Base-by-base conservation (phyloP, 1,139 yeast species). In the Yamadazyma conglobata region DNA sequence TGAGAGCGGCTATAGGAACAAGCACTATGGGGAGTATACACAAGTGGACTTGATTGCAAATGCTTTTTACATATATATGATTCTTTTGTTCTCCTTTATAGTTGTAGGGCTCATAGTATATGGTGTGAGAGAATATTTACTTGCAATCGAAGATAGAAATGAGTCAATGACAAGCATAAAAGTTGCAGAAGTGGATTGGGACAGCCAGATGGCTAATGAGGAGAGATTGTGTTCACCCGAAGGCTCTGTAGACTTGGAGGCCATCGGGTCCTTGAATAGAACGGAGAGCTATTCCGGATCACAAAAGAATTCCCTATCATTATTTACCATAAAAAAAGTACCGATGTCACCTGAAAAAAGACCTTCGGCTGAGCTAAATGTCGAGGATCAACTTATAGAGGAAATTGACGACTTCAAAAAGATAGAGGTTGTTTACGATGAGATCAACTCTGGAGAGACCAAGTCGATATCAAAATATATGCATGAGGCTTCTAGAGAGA, bases 1-100 rank as follows among this genome's bases (percentile, higher is more conserved):
- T n/a, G n/a, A n/a, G n/a, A n/a, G n/a, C n/a, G n/a, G n/a, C n/a
- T n/a, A n/a, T n/a, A n/a, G n/a, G n/a, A n/a, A n/a, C n/a, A n/a
- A n/a, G n/a, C n/a, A n/a, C n/a, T n/a, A n/a, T n/a, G n/a, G 16
- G 22, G 31, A 15, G 16, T 30, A 29, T 27, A 30, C 34, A 5
- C 29, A 46, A 7, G 25, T 29, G 16, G 54, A 49, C 11, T 31
- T 58, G n/a, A 32, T 58, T 3, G 47, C 62, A n/a, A 56, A 52
- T 33, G 45, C 54, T 3, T 39, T 56, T n/a, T 59, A 58, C 34
- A 47, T 57, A 4, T 58, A 58, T 28, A 32, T 57, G 25, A 35
- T 56, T 3, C 31, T 59, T n/a, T 43, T 57, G 9, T 43, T 56
- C 18, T 32, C 32, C 3, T 44, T 48, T 8, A 39, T 54, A 4